Percentiles rank a stretch among this genome's conserved stretches.
phyloP scores from a whole-genome alignment of 148 eudicot species.

The Diospyros lotus region DNA sequence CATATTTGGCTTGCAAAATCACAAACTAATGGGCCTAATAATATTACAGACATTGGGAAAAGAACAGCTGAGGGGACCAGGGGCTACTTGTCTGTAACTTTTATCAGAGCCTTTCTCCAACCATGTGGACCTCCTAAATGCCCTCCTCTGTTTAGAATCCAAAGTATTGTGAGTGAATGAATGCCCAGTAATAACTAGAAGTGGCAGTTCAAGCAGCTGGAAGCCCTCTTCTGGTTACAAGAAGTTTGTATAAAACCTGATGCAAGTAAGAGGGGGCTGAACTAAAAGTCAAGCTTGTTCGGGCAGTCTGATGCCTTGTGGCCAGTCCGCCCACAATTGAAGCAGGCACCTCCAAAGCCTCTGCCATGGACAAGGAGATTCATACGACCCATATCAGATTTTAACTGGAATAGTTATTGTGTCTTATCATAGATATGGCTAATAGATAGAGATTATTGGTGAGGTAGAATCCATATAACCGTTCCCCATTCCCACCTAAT shows the following conservation, averaged over 20 bases:
- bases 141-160: background rate
- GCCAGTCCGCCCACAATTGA: constrained; percentile 82
- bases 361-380: constrained; percentile 27
- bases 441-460: no score
- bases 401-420: background rate
- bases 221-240: constrained; percentile 10
- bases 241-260: background rate
- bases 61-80: background rate
- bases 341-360: constrained; percentile 89
- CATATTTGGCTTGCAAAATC: background rate
- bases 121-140: background rate
- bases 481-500: no score
- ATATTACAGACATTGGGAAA: constrained; percentile 6
- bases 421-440: no score
- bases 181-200: constrained; percentile 3
- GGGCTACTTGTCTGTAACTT: constrained; percentile 12
- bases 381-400: background rate
- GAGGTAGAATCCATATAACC: no score
- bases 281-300: constrained; percentile 47
- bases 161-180: background rate
- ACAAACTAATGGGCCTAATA: constrained; percentile 13
- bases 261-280: background rate
- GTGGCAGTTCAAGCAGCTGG: background rate
- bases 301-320: constrained; percentile 96
- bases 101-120: constrained; percentile 3